These are phyloP conservation scores for Lasiosphaeria miniovina DNA, from an alignment of 495 filamentous ascomycete species.

Conservation along the genomic window DNA sequence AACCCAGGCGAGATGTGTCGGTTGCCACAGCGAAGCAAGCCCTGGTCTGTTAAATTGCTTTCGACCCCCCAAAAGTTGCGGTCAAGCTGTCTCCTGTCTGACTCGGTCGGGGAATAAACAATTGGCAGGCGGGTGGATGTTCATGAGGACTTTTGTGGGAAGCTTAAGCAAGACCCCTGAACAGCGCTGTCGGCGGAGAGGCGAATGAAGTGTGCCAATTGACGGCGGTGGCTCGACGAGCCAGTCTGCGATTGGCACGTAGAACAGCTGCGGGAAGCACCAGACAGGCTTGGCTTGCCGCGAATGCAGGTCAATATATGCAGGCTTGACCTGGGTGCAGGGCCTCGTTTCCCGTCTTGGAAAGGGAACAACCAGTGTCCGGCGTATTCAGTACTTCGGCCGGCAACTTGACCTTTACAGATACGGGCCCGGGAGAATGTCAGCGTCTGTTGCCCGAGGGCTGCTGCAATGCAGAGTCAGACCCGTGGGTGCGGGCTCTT, in stretches of 20 bases:
- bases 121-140: constrained; percentile 1
- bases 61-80: constrained; percentile 15
- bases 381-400: too few relatives aligned
- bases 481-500: too few relatives aligned
- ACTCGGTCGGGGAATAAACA: constrained; percentile 16
- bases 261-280: neutral
- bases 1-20: neutral
- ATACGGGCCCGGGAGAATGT: too few relatives aligned
- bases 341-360: neutral
- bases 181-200: neutral
- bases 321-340: constrained; percentile 4
- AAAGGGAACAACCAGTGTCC: neutral
- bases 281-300: constrained; percentile 6
- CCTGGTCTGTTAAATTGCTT: constrained; percentile 12
- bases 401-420: too few relatives aligned
- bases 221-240: constrained; percentile 4
- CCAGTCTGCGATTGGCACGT: constrained; percentile 19
- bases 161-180: constrained; percentile 9
- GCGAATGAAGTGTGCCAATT: constrained; percentile 18
- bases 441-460: too few relatives aligned
- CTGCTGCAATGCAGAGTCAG: too few relatives aligned
- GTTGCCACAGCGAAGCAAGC: constrained; percentile 18
- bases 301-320: constrained; percentile 14
- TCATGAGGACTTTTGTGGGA: constrained; percentile 12
- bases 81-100: constrained; percentile 8